Base-by-base conservation (phyloP, 805 yeast species). In the Saccharomycopsis sp. region DNA sequence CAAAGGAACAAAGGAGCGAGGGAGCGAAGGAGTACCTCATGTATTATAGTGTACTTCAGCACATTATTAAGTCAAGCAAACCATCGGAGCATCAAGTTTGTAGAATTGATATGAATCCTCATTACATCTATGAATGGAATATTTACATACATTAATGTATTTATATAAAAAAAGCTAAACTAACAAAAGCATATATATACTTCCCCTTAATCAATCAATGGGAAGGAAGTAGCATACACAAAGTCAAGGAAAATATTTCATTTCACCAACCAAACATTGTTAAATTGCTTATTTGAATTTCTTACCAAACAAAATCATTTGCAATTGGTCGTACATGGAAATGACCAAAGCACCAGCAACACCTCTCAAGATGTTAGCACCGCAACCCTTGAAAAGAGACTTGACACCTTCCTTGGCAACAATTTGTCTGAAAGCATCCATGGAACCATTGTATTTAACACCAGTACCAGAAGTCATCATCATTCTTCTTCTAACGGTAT, bases 401-500 rank as follows among this genome's bases (percentile, higher is more conserved):
- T 64, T 61, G 60, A 84, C 69, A 85, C 96, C 96, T 73, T 88
- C 96, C 65, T 92, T 86, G 57, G 94, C 94, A 58, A 88, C 89
- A 65, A 87, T 85, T 74, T 86, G 71, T 59, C 65, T 71, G 84
- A 83, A 80, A 70, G 92, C 85, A 69, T 88, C 96, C 67, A 84
- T 75, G 58, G 96, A 94, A 74, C 94, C 92, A 64, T 78, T 71
- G 76, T 87, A 87, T 75, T 88, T 87, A 61, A 87, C 94, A 62
- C 94, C 95, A 75, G 86, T 94, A 71, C 96, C 96, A 57, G 96
- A 88, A 59, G 96, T 87, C 96, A 87, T 87, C 96, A 87, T 87
- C 96, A 87, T 87, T 83, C 96, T 86, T 84, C 96, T 86, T 82
- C 96, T 88, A 65, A 87, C 87, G 64, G 96, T 87, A 73, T 87